A percentile compares a stretch with the other conserved stretches of the same genome.
Evolutionary conservation across 441 rosid species (phyloP).

Genomic region (Corymbia citriodora): DNA sequence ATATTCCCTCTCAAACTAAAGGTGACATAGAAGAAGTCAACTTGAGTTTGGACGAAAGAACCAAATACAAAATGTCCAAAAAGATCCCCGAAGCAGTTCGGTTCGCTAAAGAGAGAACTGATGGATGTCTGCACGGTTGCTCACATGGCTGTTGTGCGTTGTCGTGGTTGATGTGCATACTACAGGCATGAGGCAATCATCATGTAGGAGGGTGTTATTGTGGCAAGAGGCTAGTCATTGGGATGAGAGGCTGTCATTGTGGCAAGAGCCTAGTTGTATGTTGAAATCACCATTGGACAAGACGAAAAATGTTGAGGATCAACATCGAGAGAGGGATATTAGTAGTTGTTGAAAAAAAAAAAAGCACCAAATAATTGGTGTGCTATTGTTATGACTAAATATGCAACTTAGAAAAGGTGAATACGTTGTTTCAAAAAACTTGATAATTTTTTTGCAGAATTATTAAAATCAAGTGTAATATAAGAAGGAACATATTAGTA

Average conservation of each 20-base stretch:
- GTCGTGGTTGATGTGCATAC: fast-evolving
- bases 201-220: too few species aligned
- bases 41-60: background rate
- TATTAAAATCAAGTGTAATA: background rate
- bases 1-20: background rate
- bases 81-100: fast-evolving
- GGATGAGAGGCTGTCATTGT: too few species aligned
- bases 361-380: fast-evolving
- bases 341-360: too few species aligned
- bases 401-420: background rate
- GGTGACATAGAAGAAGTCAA: background rate
- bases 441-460: background rate
- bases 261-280: background rate
- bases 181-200: too few species aligned
- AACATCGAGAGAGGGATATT: background rate
- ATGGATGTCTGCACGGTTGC: fast-evolving
- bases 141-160: fast-evolving
- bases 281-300: fast-evolving
- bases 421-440: too few species aligned
- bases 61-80: too few species aligned
- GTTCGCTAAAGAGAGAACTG: background rate
- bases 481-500: background rate
- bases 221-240: fast-evolving
- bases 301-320: background rate
- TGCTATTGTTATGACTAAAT: too few species aligned